Evolutionary conservation across 306 rosid species (phyloP), one percentile per base, ranked within the genome.

Genomic region (Pterocarpus santalinus): DNA sequence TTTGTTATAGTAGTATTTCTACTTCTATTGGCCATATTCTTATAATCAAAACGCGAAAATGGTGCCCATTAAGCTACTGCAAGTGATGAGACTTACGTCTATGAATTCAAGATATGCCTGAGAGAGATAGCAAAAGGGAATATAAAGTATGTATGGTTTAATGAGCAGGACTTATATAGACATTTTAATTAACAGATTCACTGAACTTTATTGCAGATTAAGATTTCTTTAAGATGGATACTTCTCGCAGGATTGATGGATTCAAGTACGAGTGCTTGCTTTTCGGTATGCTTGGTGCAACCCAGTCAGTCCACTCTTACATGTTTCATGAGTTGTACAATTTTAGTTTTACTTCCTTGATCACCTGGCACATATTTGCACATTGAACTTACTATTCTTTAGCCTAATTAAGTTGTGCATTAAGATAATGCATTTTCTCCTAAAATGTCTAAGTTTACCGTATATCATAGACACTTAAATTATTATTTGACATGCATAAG

Each of bases 251-350:
- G 61, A 65, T 75, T 33, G 65, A 15, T 47, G 84, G 69, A 52
- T 77, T 78, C 82, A 86, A 84, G 82, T 90, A 84, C 28, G 91
- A 90, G 55, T 84, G 75, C 77, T 84, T 90, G 88, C 77, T 90
- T 81, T 90, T 90, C 58, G 94, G 94, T 90, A 90, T 16, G 87
- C 33, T 38, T 49, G 28, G n/a, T 69, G 65, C 39, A 72, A 66
- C 65, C 78, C 44, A 16, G 49, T 55, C 52, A n/a, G 10, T 32
- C 43, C 22, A 15, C 7, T 47, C 51, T 46, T 47, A 2, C 8
- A 35, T 55, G 47, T 44, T 71, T 69, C 51, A 22, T 2, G 5
- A 47, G 56, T 58, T n/a, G 52, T 28, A 32, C 51, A 32, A 9
- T 22, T 51, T 38, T 75, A 36, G 33, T 36, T 51, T 22, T 46